These are phyloP conservation scores for Xylariaceae sp. DNA, from an alignment of 2,329 filamentous ascomycete genomes.

Conservation along the genomic window DNA sequence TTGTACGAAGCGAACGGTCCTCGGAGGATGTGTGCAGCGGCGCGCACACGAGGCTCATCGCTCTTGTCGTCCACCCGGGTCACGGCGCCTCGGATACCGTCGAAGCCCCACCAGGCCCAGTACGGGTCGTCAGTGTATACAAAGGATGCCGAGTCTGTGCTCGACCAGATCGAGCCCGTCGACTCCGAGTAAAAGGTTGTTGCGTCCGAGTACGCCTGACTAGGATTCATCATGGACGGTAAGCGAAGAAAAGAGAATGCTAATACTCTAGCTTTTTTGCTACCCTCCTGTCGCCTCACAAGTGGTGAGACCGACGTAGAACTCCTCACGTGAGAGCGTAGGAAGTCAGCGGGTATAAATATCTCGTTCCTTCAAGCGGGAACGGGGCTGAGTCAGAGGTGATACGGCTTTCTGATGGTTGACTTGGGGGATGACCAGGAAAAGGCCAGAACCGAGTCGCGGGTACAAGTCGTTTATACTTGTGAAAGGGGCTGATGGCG, in stretches of 20 bases:
- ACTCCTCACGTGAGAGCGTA: conserved; percentile 2
- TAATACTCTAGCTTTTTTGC: not conserved
- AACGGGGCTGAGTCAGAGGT: conserved; percentile 7
- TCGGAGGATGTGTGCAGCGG: conserved; percentile 30
- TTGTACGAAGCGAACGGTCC: conserved; percentile 29
- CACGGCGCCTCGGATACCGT: conserved; percentile 29
- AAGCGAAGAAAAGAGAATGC: not conserved
- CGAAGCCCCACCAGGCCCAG: conserved; percentile 21
- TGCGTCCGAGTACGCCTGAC: conserved; percentile 21
- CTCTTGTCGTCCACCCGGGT: conserved; percentile 25
- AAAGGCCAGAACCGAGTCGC: conserved; percentile 2
- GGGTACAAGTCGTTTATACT: conserved; percentile 10
- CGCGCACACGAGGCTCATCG: conserved; percentile 23
- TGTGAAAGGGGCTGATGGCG: not conserved
- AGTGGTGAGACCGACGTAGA: too few relatives aligned
- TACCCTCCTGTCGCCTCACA: too few relatives aligned
- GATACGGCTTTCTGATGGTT: not conserved
- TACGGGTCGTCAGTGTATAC: conserved; percentile 29
- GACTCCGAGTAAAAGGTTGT: conserved; percentile 28
- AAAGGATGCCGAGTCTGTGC: conserved; percentile 26
- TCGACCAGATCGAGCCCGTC: conserved; percentile 27
- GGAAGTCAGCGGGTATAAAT: conserved; percentile 1
- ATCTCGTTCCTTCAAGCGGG: conserved; percentile 1
- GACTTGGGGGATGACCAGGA: conserved; percentile 4
- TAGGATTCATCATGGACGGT: conserved; percentile 18